Base-by-base conservation (phyloP, 2,329 filamentous ascomycete genomes). In the Rosellinia necatrix region DNA sequence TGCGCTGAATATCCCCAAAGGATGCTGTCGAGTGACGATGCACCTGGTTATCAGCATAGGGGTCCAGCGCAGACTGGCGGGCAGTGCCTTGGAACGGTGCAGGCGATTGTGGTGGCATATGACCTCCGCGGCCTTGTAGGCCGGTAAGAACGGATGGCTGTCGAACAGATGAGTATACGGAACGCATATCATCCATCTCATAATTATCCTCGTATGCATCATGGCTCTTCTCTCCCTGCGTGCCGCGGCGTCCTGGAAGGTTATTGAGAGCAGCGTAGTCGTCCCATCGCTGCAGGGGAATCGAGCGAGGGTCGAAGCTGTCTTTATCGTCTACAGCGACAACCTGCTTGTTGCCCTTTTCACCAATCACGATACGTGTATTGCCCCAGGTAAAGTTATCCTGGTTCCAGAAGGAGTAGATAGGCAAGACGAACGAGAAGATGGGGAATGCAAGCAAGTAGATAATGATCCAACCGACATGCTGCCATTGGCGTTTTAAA, bases 361-460 rank as follows among this genome's bases (percentile, higher is more conserved):
- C 94, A 57, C 92, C 93, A 64, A 97, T 90, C 64, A 99, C 94
- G 63, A 99, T 86, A 83, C 94, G 92, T 1, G 94, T 99, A 77
- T 94, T 97, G 81, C 94, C 94, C 94, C 94, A 99, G 2, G 88
- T 88, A 81, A 99, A 99, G 76, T 99, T 93, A 75, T 99, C 94
- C 74, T 97, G 92, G 76, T 97, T 96, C 94, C 94, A 99, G 87
- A 99, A 99, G 0, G 93, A 96, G 78, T 97, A 99, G 61, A 99
- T 78, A 0, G 94, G 94, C 10, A 99, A 83, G 61, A 96, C 71
- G 67, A 99, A 90, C 3, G 89, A 94, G 78, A 93, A 97, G 66
- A 99, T 89, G 0, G 94, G 94, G 78, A 90, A 97, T 2, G 94
- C 94, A n/a, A 96, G 66, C 60, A 99, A 82, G 76, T 99, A 99